Base-by-base conservation (phyloP, 2,329 filamentous ascomycete genomes). In the Aspergillus transmontanensis region DNA sequence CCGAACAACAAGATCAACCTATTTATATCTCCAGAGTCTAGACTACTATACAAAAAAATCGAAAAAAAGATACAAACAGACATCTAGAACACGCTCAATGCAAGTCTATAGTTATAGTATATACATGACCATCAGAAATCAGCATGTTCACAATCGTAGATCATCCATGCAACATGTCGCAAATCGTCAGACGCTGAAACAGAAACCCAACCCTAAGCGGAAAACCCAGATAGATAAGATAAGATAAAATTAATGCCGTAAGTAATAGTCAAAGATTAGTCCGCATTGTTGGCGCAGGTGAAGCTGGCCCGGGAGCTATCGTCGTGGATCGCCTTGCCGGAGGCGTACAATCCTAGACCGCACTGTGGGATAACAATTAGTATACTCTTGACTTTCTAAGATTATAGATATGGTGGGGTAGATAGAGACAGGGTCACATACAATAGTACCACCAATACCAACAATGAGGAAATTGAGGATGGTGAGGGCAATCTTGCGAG, bases 401-500 rank as follows among this genome's bases (percentile, higher is more conserved):
- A 11, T 10, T 4, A 11, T 4, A 34, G 6, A 2, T 3, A 28
- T 28, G 5, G 5, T 28, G 6, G 26, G 26, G 26, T 6, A 28
- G 12, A 30, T 12, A 26, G 3, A 28, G 16, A 28, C 19, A 16
- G 34, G 26, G n/a, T 36, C 12, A 61, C 69, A 60, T 67, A 71
- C 68, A 62, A 75, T 73, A 21, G 64, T 69, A 11, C 41, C 71
- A 53, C 76, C 77, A 48, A 76, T 69, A 12, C 61, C 34, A 19
- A 85, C 76, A n/a, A 83, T 76, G 0, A 76, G 41, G 0, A 73
- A 66, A 63, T 86, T 85, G 28, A 83, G n/a, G 5, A 80, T 60
- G 4, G 80, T 81, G 28, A 85, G 70, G 2, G 66, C 61, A 30
- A 79, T 80, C 72, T 85, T 86, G 51, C 76, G 73, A 64, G 74